These are phyloP conservation scores for Ciborinia camelliae DNA, from an alignment of 2,329 filamentous ascomycete species.

Conservation along the genomic window DNA sequence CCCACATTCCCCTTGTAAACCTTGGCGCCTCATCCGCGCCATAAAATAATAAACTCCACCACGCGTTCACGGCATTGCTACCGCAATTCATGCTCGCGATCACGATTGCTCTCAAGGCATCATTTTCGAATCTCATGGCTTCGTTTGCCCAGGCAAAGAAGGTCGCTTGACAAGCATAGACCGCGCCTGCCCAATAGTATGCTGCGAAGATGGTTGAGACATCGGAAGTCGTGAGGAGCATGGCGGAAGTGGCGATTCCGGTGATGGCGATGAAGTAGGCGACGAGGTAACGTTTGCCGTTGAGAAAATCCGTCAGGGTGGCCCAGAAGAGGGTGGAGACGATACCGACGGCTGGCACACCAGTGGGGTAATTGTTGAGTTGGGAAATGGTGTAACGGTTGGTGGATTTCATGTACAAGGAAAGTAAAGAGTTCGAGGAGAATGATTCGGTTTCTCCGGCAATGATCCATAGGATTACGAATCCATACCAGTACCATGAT, in stretches of 20 bases:
- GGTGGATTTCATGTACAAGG: conserved; percentile 48
- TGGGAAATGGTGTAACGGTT: conserved; percentile 47
- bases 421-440: conserved; percentile 57
- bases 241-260: conserved; percentile 57
- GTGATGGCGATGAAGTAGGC: conserved; percentile 66
- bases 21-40: conserved; percentile 61
- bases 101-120: conserved; percentile 61
- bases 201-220: conserved; percentile 56
- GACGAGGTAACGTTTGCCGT: conserved; percentile 62
- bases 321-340: conserved; percentile 63
- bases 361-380: conserved; percentile 53
- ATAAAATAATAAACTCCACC: conserved; percentile 72
- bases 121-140: conserved; percentile 57
- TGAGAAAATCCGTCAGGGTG: conserved; percentile 61
- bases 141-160: conserved; percentile 78
- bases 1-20: conserved; percentile 62
- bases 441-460: conserved; percentile 71
- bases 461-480: conserved; percentile 64
- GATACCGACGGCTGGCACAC: conserved; percentile 50
- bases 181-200: conserved; percentile 67
- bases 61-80: conserved; percentile 66
- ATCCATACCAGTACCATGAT: conserved; percentile 65
- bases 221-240: conserved; percentile 51
- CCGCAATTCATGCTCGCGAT: conserved; percentile 70
- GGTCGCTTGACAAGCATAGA: conserved; percentile 70